A percentile compares a stretch with the other conserved stretches of the same genome.
Evolutionary conservation across 2,329 filamentous ascomycete species (phyloP).

Genomic region (Aspergillus sp.): DNA sequence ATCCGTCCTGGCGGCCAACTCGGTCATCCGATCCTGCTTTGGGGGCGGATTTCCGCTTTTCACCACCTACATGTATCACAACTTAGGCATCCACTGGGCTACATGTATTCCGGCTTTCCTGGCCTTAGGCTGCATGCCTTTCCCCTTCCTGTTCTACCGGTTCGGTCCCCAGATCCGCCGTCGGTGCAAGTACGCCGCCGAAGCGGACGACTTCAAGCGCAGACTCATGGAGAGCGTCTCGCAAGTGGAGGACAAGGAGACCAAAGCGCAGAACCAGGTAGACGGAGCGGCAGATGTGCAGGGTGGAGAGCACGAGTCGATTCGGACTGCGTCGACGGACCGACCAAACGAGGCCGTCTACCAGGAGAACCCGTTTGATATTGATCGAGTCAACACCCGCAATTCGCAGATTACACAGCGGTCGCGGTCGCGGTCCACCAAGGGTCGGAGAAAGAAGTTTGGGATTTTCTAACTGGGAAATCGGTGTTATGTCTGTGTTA

Average conservation of each 20-base stretch:
- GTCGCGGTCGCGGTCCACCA: slow-evolving; percentile 9
- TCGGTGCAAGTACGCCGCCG: slow-evolving; percentile 29
- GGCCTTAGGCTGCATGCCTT: slow-evolving; percentile 27
- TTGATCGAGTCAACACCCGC: slow-evolving; percentile 25
- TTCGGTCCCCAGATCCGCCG: slow-evolving; percentile 27
- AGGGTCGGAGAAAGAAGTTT: slow-evolving; percentile 3
- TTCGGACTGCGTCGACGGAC: slow-evolving; percentile 7
- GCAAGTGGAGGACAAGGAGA: neutral
- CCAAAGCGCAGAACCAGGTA: neutral
- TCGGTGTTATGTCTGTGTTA: too few relatives aligned
- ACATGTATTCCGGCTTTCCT: slow-evolving; percentile 33
- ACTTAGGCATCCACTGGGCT: slow-evolving; percentile 37
- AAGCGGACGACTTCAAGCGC: slow-evolving; percentile 23
- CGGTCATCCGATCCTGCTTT: slow-evolving; percentile 34
- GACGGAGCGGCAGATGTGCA: neutral
- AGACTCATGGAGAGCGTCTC: slow-evolving; percentile 13
- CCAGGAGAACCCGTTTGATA: slow-evolving; percentile 24
- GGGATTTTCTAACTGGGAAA: neutral
- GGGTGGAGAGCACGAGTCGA: slow-evolving; percentile 1
- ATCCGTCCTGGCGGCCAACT: slow-evolving; percentile 30
- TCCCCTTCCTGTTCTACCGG: slow-evolving; percentile 33
- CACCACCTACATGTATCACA: slow-evolving; percentile 32
- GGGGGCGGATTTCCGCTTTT: slow-evolving; percentile 39
- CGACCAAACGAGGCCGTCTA: slow-evolving; percentile 11
- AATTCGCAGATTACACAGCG: slow-evolving; percentile 19